Base-by-base conservation (phyloP, 2,329 filamentous ascomycete species). In the Cadophora malorum region DNA sequence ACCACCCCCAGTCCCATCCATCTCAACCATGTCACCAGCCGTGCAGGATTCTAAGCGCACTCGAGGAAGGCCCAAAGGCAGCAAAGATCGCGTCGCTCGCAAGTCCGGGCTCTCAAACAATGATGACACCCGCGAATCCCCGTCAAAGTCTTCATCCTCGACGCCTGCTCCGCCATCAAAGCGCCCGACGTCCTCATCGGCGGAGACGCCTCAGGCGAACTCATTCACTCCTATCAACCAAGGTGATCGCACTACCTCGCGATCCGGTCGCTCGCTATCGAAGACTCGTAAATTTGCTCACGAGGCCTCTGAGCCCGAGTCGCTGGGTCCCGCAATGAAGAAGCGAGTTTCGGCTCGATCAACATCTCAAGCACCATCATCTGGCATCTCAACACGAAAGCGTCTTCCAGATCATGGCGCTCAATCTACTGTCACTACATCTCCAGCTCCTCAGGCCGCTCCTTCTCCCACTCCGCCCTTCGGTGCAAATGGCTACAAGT, bases 91-190 rank as follows among this genome's bases (percentile, higher is more conserved):
- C 56, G 56, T 59, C 56, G 56, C 56, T 45, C 56, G 56, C 56
- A 59, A 59, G 56, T 59, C 56, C 5, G 33, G 33, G 21, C 33
- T 41, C 21, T 41, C 56, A 41, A 59, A 59, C 35, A 25, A 59
- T 59, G 33, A 59, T 41, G 35, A 59, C 12, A 33, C 21, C 12
- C 31, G 55, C 19, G 55, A 38, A 19, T 58, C 55, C 33, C 33
- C 56, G n/a, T 23, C 33, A 45, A 59, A 59, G 4, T 59, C 56
- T 45, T 38, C 56, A 41, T 59, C 56, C 3, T 59, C 56, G 21
- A 59, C 56, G 4, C 56, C 56, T 59, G 56, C 56, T 59, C 56
- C 56, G 56, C 33, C 56, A 59, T 59, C 56, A 41, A 59, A 59
- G 21, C 56, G 35, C 56, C 35, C n/a, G 8, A 35, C 56, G 25